Base-by-base conservation (phyloP, 106 monocot species). In the Acanthochlamys bracteata region DNA sequence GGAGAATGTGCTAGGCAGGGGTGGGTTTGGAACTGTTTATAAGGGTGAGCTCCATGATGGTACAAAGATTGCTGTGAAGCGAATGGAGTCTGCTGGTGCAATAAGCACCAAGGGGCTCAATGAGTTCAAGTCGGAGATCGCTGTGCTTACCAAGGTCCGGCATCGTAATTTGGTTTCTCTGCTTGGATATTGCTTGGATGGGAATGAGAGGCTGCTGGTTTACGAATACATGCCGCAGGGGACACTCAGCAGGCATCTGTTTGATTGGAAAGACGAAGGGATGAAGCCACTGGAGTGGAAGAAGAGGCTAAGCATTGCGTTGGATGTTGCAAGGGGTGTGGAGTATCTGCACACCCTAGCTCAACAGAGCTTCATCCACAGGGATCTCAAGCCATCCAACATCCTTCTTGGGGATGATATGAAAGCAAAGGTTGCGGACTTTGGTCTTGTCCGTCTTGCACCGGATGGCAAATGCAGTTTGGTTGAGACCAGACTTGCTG, bases 191-290 rank as follows among this genome's bases (percentile, higher is more conserved):
- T 84, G 84, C 54, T 55, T 74, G 60, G 78, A 78, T 60, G 74
- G 66, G 26, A 78, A 72, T 58, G 83, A 83, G 71, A 77, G 83
- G 65, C 65, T 83, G 11, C 60, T 83, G 45, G 83, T 83, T n/a
- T 83, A 83, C 41, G 83, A 83, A 67, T 83, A 83, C 64, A 83
- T 83, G 78, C 83, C 83, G 11, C 75, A 83, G 59, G 83, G 83
- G 7, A 59, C 83, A 3, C 64, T 83, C 11, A 68, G 74, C 22
- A 62, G 25, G 24, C 83, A 83, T 33, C 61, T 83, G 24, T 75
- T 83, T 53, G 71, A 75, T 16, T 71, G 74, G 67, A 64, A 57
- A 24, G 74, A 67, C 33, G 58, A 65, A 16, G 59, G 63, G 6
- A 33, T 71, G 45, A 66, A 52, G 42, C 78, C 83, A 20, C 60